Conservation (phyloP, 1,284 basidiomycete species). For the Hypsizygus ulmarius region DNA sequence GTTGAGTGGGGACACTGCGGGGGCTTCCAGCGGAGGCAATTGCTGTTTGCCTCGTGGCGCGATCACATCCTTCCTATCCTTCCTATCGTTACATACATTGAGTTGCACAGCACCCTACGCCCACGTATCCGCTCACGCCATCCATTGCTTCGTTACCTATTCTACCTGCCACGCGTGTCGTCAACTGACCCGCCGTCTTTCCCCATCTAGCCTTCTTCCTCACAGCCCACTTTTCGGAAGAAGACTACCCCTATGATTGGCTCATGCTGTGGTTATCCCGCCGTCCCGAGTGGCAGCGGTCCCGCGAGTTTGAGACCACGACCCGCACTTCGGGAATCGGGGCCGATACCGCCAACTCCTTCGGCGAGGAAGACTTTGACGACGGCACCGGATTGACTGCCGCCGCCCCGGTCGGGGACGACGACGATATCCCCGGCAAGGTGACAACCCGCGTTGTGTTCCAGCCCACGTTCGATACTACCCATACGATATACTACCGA, state of each 20-base stretch:
- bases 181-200: slow-evolving; percentile 23
- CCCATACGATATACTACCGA: slow-evolving; percentile 79
- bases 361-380: slow-evolving; percentile 54
- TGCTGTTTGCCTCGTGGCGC: slow-evolving; percentile 3
- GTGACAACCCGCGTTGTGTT: slow-evolving; percentile 79
- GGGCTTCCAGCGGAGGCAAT: background rate
- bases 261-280: slow-evolving; percentile 80
- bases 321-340: slow-evolving; percentile 61
- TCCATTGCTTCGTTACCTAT: slow-evolving; percentile 8
- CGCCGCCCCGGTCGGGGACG: slow-evolving; percentile 7
- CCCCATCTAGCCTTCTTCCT: slow-evolving; percentile 71
- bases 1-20: background rate
- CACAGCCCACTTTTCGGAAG: slow-evolving; percentile 80
- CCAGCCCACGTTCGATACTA: slow-evolving; percentile 79
- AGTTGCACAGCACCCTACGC: background rate
- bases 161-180: slow-evolving; percentile 16
- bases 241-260: slow-evolving; percentile 83
- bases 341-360: slow-evolving; percentile 51
- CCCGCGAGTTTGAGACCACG: slow-evolving; percentile 81
- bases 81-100: background rate
- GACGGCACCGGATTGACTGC: slow-evolving; percentile 34
- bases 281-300: slow-evolving; percentile 79
- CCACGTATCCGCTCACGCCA: background rate
- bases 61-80: background rate
- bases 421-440: slow-evolving; percentile 50